These are phyloP conservation scores for Sophora flavescens DNA, from an alignment of 306 rosid genomes.

Conservation along the genomic window DNA sequence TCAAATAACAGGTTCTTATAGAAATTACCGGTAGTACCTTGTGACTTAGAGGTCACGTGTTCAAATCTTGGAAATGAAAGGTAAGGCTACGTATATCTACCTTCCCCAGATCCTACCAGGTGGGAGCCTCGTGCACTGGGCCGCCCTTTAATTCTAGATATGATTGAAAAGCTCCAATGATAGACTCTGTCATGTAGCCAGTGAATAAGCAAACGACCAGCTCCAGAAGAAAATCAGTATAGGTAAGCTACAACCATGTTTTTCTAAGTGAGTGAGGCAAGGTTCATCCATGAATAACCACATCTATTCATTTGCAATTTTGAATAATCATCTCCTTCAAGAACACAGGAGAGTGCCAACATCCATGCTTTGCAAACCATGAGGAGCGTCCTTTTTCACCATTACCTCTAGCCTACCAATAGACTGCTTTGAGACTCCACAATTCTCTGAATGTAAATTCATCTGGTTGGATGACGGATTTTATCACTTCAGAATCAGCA, in stretches of 20 bases:
- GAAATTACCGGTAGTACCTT: constrained; percentile 31
- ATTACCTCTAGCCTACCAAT: constrained; percentile 71
- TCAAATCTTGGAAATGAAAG: too few relatives aligned
- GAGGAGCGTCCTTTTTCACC: constrained; percentile 57
- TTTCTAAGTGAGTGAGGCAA: constrained; percentile 10
- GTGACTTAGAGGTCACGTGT: too few relatives aligned
- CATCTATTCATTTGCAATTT: constrained; percentile 41
- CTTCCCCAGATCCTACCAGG: too few relatives aligned
- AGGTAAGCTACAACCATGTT: neutral
- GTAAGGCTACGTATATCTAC: too few relatives aligned
- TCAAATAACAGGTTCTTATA: constrained; percentile 18
- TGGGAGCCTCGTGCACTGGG: too few relatives aligned
- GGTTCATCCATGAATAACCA: constrained; percentile 24
- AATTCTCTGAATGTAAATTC: constrained; percentile 72
- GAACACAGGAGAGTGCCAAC: constrained; percentile 60
- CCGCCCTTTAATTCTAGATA: neutral
- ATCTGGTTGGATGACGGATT: constrained; percentile 68
- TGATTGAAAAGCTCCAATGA: constrained; percentile 37
- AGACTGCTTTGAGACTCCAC: constrained; percentile 75
- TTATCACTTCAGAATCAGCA: constrained; percentile 73
- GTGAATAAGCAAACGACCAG: constrained; percentile 14
- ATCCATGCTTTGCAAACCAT: constrained; percentile 71
- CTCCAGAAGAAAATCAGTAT: constrained; percentile 21
- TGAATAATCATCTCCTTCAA: constrained; percentile 42
- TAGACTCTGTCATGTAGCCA: constrained; percentile 30